Conservation (phyloP, 2,329 filamentous ascomycete genomes). For the Lachnellula cervina region DNA sequence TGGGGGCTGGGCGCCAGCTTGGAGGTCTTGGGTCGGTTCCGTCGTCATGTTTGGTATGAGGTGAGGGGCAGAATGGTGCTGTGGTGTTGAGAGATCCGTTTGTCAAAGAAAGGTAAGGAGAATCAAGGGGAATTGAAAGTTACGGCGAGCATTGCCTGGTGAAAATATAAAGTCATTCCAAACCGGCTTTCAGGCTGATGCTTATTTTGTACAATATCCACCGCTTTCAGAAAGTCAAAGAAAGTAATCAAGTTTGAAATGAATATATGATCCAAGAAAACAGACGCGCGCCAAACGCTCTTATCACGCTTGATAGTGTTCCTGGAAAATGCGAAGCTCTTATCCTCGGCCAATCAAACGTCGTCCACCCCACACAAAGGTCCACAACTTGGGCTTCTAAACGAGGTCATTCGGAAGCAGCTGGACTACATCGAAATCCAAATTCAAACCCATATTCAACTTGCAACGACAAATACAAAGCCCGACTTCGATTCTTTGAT, state of each 20-base stretch:
- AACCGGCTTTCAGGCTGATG: not conserved
- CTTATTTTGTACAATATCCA: too few relatives aligned
- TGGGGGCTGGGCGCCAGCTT: not conserved
- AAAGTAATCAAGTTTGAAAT: not conserved
- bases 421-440: not conserved
- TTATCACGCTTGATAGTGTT: not conserved
- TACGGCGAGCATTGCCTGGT: not conserved
- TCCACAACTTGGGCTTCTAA: constrained; percentile 1
- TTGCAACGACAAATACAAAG: not conserved
- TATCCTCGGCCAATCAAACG: constrained; percentile 1
- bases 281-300: not conserved
- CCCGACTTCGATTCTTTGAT: not conserved
- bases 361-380: constrained; percentile 16
- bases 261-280: not conserved
- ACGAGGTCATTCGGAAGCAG: constrained; percentile 11
- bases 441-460: not conserved
- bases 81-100: not conserved
- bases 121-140: not conserved
- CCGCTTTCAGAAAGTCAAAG: not conserved
- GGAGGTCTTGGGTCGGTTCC: not conserved
- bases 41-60: not conserved
- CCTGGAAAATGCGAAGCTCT: not conserved
- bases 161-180: not conserved
- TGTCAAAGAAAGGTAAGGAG: not conserved
- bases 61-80: not conserved